phyloP scores from a whole-genome alignment of 2,329 filamentous ascomycete species.

The Ascochyta clinopodiicola region DNA sequence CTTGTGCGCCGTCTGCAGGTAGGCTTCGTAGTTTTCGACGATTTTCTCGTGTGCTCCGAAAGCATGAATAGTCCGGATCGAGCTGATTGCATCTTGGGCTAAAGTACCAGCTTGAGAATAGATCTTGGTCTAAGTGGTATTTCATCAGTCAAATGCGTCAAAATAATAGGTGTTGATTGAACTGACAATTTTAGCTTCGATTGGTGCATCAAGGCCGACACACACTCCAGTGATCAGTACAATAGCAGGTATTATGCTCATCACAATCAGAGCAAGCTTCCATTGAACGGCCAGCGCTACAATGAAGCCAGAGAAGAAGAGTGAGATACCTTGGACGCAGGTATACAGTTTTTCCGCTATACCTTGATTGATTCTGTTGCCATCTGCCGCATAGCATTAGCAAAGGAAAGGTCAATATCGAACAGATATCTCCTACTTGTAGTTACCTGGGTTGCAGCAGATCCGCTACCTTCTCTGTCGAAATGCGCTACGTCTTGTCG shows the following conservation, averaged over 20 bases:
- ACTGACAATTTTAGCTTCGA: constrained; percentile 22
- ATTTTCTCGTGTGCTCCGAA: constrained; percentile 90
- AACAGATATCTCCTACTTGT: background rate
- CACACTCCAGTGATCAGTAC: constrained; percentile 23
- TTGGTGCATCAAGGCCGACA: constrained; percentile 16
- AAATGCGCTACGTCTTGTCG: constrained; percentile 41
- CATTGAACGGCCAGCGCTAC: constrained; percentile 90
- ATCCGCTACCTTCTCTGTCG: constrained; percentile 23
- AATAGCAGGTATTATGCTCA: constrained; percentile 53
- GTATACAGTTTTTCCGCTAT: constrained; percentile 46
- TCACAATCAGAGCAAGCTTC: constrained; percentile 83
- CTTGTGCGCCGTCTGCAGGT: constrained; percentile 71
- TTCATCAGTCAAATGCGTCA: too few relatives aligned
- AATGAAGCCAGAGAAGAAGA: constrained; percentile 83
- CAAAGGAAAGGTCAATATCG: background rate
- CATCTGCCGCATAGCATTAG: constrained; percentile 6
- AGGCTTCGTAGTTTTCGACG: constrained; percentile 77
- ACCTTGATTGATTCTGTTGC: constrained; percentile 24
- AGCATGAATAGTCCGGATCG: constrained; percentile 77
- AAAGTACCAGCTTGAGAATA: constrained; percentile 11
- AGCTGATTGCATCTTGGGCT: constrained; percentile 46
- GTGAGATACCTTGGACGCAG: constrained; percentile 47
- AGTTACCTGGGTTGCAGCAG: constrained; percentile 24
- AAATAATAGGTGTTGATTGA: background rate
- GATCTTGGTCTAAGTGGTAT: constrained; percentile 2